phyloP scores from a whole-genome alignment of 2,329 filamentous ascomycete genomes.

The Pseudogymnoascus sp. region DNA sequence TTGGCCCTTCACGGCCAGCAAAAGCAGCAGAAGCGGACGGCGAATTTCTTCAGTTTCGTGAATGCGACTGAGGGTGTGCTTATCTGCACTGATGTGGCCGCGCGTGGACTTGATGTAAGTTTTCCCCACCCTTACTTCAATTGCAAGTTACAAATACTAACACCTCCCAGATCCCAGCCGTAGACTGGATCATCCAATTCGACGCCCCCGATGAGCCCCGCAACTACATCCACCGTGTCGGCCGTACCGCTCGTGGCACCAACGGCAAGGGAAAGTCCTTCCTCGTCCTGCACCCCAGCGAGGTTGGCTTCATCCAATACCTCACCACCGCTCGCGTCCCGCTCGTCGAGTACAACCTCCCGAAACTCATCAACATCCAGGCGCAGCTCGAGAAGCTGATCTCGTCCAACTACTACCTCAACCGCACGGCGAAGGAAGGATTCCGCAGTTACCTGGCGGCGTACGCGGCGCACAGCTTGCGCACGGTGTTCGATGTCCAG shows the following conservation, averaged over 20 bases:
- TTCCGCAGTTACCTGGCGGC: constrained; percentile 91
- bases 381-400: constrained; percentile 92
- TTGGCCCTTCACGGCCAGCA: constrained; percentile 88
- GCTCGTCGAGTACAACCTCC: constrained; percentile 94
- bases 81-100: constrained; percentile 95
- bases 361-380: constrained; percentile 87
- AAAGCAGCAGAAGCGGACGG: constrained; percentile 98
- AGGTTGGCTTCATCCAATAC: constrained; percentile 87
- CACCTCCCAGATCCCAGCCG: constrained; percentile 64
- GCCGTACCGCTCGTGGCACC: constrained; percentile 81
- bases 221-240: constrained; percentile 93
- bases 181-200: constrained; percentile 95
- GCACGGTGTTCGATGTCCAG: constrained; percentile 78
- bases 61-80: constrained; percentile 79
- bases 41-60: constrained; percentile 95
- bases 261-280: constrained; percentile 80
- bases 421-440: constrained; percentile 72
- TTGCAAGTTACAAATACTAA: constrained; percentile 16
- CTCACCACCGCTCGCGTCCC: constrained; percentile 88
- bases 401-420: constrained; percentile 91
- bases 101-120: constrained; percentile 78
- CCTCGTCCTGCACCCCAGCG: constrained; percentile 86
- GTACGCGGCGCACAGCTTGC: constrained; percentile 78
- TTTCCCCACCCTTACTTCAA: neutral
- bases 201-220: constrained; percentile 87